Base-by-base conservation (phyloP, 306 rosid genomes). In the Lathyrus aphaca region DNA sequence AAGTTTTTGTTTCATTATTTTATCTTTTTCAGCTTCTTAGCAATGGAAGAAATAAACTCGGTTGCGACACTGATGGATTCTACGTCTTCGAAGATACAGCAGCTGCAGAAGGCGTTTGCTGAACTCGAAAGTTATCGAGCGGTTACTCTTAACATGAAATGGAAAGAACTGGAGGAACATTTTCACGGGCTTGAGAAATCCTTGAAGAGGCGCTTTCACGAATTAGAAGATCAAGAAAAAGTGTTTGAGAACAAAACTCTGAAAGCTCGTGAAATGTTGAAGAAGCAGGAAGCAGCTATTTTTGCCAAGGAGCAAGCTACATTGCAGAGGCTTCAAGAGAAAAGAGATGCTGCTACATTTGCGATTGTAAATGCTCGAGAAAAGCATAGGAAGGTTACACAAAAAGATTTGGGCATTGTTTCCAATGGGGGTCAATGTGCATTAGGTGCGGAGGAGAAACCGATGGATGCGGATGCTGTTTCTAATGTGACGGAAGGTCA, bases 111-210 rank as follows among this genome's bases (percentile, higher is more conserved):
- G 82, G 99, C 99, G 39, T 95, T 95, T 83, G 96, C 99, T 79
- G 99, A 95, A 79, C 99, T 95, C 73, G 97, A 95, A 84, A 89
- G 96, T 69, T 90, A 91, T 83, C 81, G 95, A 69, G 92, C 97
- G 6, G 81, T 91, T 51, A 84, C 97, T 63, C 91, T 91, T 50
- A 95, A 95, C 80, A 0, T 95, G 83, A 95, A 91, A 82, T 95
- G 99, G 99, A 95, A 89, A 79, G 97, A 95, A 81, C 87, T 95
- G 30, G 99, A 95, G 84, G 99, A 86, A 54, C 99, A 91, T 75
- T 89, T 95, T 17, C 96, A 89, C 42, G 99, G 99, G 72, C 95
- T 95, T 64, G 99, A 95, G 81, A 95, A 91, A 77, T 95, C 99
- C 76, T 76, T 95, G 69, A 95, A 95, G 83, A 89, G 99, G 78